Evolutionary conservation across 2,329 filamentous ascomycete species (phyloP), one percentile per base, ranked within the genome.

Genomic region (Diaporthe citri): DNA sequence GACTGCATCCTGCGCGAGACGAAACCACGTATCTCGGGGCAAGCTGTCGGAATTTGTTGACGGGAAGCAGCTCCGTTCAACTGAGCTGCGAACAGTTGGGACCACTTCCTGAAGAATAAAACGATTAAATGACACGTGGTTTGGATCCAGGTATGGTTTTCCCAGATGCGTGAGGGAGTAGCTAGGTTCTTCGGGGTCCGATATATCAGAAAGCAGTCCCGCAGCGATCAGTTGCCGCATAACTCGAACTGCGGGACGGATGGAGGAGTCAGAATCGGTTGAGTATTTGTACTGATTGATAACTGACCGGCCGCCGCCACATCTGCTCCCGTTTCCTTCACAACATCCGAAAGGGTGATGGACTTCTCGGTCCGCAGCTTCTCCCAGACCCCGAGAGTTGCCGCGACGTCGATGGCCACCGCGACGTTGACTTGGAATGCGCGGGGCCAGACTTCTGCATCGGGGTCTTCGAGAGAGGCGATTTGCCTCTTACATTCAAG

Each of bases 341-440:
- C 10, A 31, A 55, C 13, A 6, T 72, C 70, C 0, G 39, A 28
- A 8, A 72, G 46, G 10, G 57, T 20, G 20, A 72, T 4, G 13
- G 25, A 43, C 1, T 25, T 5, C 3, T 34, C n/a, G 9, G 3
- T n/a, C 2, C 57, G 46, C 36, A 72, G n/a, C 13, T 46, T 55
- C 3, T 64, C 46, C 70, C 70, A 72, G 10, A 72, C n/a, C 1
- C 70, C 70, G 7, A 72, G 57, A n/a, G 36, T 64, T 25, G 36
- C 57, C 7, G 70, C 70, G 25, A 72, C 31, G 25, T 72, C 70
- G 28, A 72, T 34, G 0, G 70, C 55, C 6, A 72, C 39, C 6
- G 56, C 57, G 25, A 72, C 57, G 28, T 72, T 72, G 46, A 72
- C n/a, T 15, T 72, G 70, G 25, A 64, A 72, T 9, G 70, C 70